Evolutionary conservation across 1,284 basidiomycete genomes (phyloP), one percentile per base, ranked within the genome.

Genomic region (Tetrapyrgos nigripes): DNA sequence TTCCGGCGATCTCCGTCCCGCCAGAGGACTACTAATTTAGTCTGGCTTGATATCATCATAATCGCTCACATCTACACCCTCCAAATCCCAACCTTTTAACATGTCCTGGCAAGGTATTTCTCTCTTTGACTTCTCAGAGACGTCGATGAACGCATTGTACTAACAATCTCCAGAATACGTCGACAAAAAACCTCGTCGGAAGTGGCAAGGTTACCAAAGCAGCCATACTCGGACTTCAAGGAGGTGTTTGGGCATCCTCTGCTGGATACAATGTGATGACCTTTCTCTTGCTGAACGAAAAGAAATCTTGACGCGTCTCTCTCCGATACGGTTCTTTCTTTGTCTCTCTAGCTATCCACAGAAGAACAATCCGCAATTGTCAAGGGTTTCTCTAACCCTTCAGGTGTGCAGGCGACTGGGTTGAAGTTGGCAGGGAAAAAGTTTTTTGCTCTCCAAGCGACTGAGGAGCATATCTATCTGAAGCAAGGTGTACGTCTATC

Each of bases 231-330:
- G 96, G 95, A 43, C 84, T 83, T 64, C 78, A 87, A 67, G 94
- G 95, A 51, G 95, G 96, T 61, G 83, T 96, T 26, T 98, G 96
- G 96, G 96, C 94, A 21, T 68, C 83, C 5, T 87, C 87, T 14
- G 13, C 83, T 9, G 91, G 88, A n/a, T 96, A 91, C 76, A 83
- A 72, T 29, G 94, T 97, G 73, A 73, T 89, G 63, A 50, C 23
- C 33, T 4, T 23, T 58, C 75, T 35, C 4, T 54, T 35, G 31
- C 43, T 21, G 17, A 4, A 5, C 37, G 19, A 40, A 40, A 40
- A 11, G 6, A 9, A n/a, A 40, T 40, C 5, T 9, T 17, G 37
- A 40, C 24, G 24, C 26, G 14, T 13, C 28, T 35, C 43, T n/a
- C 26, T n/a, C n/a, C n/a, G n/a, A n/a, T n/a, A n/a, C n/a, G n/a